Evolutionary conservation across 345 rosid species (phyloP), one percentile per base, ranked within the genome.

Genomic region (Acer negundo): DNA sequence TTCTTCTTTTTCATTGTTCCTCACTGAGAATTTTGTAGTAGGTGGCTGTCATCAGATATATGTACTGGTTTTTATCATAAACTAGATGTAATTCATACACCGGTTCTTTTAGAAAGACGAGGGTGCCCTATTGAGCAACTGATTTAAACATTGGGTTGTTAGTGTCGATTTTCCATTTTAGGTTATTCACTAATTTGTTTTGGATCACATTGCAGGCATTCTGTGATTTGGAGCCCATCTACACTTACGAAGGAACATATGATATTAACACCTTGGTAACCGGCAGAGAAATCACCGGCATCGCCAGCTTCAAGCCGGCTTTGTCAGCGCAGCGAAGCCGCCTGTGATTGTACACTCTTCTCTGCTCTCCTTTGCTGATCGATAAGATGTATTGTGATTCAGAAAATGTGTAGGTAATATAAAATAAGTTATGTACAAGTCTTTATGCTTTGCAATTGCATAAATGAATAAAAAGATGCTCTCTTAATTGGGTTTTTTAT

Each of bases 191-290:
- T 69, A 10, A 10, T 47, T 24, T 1, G 0, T 47, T 23, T 58
- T 24, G 63, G 51, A 35, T 74, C 10, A 49, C 53, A 23, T 49
- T 84, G 88, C 94, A 91, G 98, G 99, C 99, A 70, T 92, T 96
- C 80, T 94, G 99, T 70, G 99, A 94, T 86, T 82, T 96, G 86
- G 99, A 96, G 75, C 99, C 99, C 15, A 94, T 96, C 55, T 90
- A 92, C 83, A 94, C 98, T 11, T 94, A 87, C 55, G 99, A 93
- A 87, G 99, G 99, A 79, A 95, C 99, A 2, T 90, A 93, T 17
- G 98, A 96, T 59, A 94, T 96, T 76, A 96, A 94, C 91, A 90
- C 78, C 82, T 86, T 95, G 87, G 89, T 95, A 23, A 93, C 99
- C 0, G 99, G 91, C n/a, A 85, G 99, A 82, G 99, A 94, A 86